Conservation (phyloP, 2,329 filamentous ascomycete species). For the Ciborinia camelliae region DNA sequence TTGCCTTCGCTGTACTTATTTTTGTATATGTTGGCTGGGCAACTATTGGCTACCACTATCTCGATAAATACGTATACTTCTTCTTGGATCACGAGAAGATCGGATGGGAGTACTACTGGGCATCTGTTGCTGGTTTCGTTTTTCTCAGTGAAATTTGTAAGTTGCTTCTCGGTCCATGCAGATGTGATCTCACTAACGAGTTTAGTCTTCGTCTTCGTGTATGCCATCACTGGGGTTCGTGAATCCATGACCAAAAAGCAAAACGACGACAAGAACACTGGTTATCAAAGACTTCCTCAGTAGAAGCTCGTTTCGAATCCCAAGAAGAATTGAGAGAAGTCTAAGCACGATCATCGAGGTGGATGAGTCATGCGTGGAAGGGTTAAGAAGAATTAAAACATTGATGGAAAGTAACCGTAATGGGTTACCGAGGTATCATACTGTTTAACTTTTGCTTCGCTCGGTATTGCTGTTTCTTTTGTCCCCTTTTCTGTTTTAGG, state of each 20-base stretch:
- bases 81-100: conserved; percentile 35
- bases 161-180: conserved; percentile 11
- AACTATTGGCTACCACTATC: conserved; percentile 31
- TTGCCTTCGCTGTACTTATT: conserved; percentile 29
- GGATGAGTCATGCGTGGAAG: conserved; percentile 4
- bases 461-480: neutral
- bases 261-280: conserved; percentile 25
- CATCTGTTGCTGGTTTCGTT: conserved; percentile 27
- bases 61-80: conserved; percentile 34
- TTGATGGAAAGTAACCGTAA: neutral
- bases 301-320: conserved; percentile 9
- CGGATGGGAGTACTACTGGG: conserved; percentile 31
- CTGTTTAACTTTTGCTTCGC: conserved; percentile 3
- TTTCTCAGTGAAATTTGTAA: conserved; percentile 29
- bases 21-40: conserved; percentile 35
- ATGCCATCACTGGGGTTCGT: conserved; percentile 28
- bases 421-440: neutral
- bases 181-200: conserved; percentile 2
- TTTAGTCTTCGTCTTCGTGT: conserved; percentile 28
- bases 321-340: neutral
- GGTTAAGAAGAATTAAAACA: neutral
- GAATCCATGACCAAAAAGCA: conserved; percentile 26
- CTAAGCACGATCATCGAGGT: neutral
- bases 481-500: neutral
- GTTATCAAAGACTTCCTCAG: conserved; percentile 29